Base-by-base conservation (phyloP, 768 basidiomycete species). In the Tylopilus balloui region DNA sequence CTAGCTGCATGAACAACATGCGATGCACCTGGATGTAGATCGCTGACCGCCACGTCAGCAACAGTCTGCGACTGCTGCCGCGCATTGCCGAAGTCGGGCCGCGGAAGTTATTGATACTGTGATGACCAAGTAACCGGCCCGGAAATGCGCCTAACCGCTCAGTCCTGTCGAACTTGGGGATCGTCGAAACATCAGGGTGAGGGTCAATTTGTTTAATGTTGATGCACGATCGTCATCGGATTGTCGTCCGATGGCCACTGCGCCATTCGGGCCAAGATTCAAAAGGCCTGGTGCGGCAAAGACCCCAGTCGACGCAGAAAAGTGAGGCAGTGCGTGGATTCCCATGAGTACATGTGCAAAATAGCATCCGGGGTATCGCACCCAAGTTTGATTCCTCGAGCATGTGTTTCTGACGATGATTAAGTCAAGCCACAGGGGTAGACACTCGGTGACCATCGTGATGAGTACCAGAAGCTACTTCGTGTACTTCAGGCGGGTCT, bases 381-480 rank as follows among this genome's bases (percentile, higher is more conserved):
- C 34, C 31, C n/a, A 40, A 24, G 15, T 32, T 15, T 6, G 45
- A 10, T 38, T 25, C 25, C 2, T 32, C 42, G 4, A 40, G 9
- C 4, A 14, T 5, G 14, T 42, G 42, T 35, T 27, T 27, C 8
- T 2, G 37, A 38, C 19, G 27, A 28, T 32, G 47, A 1, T n/a
- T 5, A n/a, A 42, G 6, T 51, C 61, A 52, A 3, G 55, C 24
- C 0, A 52, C 48, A 17, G 52, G 37, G 32, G 52, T 48, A 15
- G 29, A 15, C 15, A 3, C 11, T 44, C 31, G 40, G n/a, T 10
- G 29, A 6, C 12, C 31, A 20, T 38, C 29, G 36, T 24, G 34
- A 2, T 10, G 8, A 5, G 13, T 17, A 24, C 34, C n/a, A 4
- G 15, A 0, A 15, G 19, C 28, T 28, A 5, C 24, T 4, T 41